Percentiles rank a stretch among this genome's conserved stretches.
Conservation (phyloP, 345 rosid genomes). For the Gossypium longicalyx region DNA sequence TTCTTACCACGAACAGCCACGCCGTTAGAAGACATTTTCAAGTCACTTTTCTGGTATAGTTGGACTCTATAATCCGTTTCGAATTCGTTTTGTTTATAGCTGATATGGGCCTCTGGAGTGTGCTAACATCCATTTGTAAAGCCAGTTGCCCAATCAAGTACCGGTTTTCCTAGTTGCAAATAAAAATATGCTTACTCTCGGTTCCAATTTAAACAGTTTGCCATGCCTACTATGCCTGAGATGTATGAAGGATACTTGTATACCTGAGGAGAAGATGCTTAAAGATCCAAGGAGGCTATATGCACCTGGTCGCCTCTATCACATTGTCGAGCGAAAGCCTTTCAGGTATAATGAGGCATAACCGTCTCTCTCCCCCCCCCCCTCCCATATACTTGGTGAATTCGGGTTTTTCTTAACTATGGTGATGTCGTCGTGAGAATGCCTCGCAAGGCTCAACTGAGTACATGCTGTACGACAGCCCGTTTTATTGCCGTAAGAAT, state of each 20-base stretch:
- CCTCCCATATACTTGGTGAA: not conserved
- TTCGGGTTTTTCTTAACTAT: not conserved
- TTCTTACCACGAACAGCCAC: slow-evolving; percentile 94
- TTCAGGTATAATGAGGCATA: slow-evolving; percentile 49
- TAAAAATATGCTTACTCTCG: not conserved
- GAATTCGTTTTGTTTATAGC: not conserved
- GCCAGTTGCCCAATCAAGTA: not conserved
- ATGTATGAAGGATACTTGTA: slow-evolving; percentile 92
- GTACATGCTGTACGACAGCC: not conserved
- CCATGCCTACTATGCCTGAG: slow-evolving; percentile 83
- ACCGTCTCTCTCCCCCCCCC: not conserved
- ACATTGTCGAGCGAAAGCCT: slow-evolving; percentile 86
- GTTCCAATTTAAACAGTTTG: slow-evolving; percentile 45
- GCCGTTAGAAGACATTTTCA: slow-evolving; percentile 95
- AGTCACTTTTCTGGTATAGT: slow-evolving; percentile 90
- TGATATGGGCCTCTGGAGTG: not conserved
- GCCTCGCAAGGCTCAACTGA: not conserved
- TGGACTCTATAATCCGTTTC: not conserved
- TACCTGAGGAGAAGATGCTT: slow-evolving; percentile 77
- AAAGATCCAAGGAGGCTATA: slow-evolving; percentile 94
- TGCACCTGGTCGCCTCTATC: slow-evolving; percentile 98
- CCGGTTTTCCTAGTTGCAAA: not conserved
- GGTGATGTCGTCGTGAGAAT: not conserved
- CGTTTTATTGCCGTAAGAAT: not conserved
- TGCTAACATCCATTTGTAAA: not conserved